These are phyloP conservation scores for Emmonsia crescens DNA, from an alignment of 2,329 filamentous ascomycete species.

Conservation along the genomic window DNA sequence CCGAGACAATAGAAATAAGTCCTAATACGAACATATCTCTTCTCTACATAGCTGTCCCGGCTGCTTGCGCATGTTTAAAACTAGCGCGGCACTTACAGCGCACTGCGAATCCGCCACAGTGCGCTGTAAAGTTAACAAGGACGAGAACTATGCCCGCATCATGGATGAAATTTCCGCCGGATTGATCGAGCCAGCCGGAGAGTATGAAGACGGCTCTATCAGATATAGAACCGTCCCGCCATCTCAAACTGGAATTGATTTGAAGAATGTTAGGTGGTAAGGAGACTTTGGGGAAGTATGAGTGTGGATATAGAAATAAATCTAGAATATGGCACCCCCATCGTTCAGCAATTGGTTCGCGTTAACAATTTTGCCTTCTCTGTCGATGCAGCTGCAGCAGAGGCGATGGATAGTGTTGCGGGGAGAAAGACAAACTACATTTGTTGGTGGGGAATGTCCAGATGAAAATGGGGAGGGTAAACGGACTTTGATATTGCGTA, in stretches of 20 bases:
- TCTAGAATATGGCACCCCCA: not conserved
- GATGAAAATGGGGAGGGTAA: not conserved
- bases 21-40: conserved; percentile 4
- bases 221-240: conserved; percentile 21
- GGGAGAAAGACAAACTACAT: too few relatives aligned
- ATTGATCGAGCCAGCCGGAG: conserved; percentile 24
- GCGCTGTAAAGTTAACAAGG: conserved; percentile 26
- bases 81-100: conserved; percentile 27
- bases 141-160: conserved; percentile 22
- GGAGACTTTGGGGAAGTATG: not conserved
- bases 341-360: not conserved
- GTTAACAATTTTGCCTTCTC: not conserved
- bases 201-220: conserved; percentile 24
- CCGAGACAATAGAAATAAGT: conserved; percentile 8
- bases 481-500: not conserved
- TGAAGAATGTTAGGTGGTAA: conserved; percentile 10
- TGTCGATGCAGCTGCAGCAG: not conserved
- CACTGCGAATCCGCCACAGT: conserved; percentile 30
- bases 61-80: conserved; percentile 30
- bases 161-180: conserved; percentile 31
- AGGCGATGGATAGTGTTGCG: too few relatives aligned
- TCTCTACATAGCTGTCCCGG: conserved; percentile 24
- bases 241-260: conserved; percentile 10
- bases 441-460: not conserved
- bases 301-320: not conserved